Conservation (phyloP, 805 yeast genomes). For the Metschnikowia vanudenii region DNA sequence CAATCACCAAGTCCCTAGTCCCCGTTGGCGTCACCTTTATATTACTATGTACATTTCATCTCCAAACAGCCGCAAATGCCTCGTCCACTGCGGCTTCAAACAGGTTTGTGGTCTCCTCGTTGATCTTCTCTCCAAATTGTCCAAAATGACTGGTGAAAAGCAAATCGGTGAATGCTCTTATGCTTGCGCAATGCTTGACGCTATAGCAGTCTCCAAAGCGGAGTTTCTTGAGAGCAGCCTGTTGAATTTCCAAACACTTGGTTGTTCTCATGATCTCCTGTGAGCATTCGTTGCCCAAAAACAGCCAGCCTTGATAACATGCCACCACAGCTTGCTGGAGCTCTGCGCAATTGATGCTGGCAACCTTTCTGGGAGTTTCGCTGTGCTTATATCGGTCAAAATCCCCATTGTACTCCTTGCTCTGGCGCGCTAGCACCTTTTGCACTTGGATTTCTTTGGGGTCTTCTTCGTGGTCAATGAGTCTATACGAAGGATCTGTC, state of each 20-base stretch:
- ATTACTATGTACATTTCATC: slow-evolving; percentile 18
- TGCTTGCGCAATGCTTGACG: slow-evolving; percentile 35
- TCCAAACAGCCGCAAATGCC: slow-evolving; percentile 35
- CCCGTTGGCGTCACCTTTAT: background rate
- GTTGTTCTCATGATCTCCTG: slow-evolving; percentile 28
- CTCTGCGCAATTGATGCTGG: slow-evolving; percentile 41
- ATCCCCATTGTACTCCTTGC: slow-evolving; percentile 23
- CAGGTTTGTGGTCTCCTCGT: slow-evolving; percentile 25
- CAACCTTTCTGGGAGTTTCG: slow-evolving; percentile 26
- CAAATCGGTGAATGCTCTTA: slow-evolving; percentile 36
- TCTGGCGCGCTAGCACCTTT: slow-evolving; percentile 22
- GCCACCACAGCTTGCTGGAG: slow-evolving; percentile 36
- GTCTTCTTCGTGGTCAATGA: background rate
- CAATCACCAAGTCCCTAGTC: background rate
- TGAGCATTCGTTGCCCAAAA: slow-evolving; percentile 31
- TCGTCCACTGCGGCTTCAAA: slow-evolving; percentile 33
- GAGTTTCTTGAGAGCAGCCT: slow-evolving; percentile 32
- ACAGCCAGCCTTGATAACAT: slow-evolving; percentile 35
- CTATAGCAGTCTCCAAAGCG: slow-evolving; percentile 38
- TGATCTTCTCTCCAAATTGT: slow-evolving; percentile 31
- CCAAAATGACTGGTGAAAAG: slow-evolving; percentile 39
- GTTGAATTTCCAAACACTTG: slow-evolving; percentile 36
- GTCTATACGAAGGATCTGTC: slow-evolving; percentile 27
- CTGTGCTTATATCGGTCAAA: slow-evolving; percentile 32
- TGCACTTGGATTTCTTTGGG: slow-evolving; percentile 30